Percentiles rank a stretch among this genome's conserved stretches.
Evolutionary conservation across 2,329 filamentous ascomycete species (phyloP).

Genomic region (Chrysoporthe puriensis): DNA sequence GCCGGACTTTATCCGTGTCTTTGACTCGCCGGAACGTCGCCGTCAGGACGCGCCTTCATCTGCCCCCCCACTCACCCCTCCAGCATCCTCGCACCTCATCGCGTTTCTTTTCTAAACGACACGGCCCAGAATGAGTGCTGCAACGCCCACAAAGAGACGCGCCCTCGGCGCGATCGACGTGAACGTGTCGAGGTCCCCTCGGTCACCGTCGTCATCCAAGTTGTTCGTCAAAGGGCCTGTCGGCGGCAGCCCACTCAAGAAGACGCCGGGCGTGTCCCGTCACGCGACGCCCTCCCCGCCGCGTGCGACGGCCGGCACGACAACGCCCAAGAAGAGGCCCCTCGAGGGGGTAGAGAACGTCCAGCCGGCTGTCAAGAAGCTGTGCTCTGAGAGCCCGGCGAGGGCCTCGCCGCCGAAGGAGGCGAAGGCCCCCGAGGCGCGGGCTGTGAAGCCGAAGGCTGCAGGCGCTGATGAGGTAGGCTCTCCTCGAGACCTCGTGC

Average conservation of each 20-base stretch:
- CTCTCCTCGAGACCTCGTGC: too few species aligned
- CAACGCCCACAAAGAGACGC: constrained; percentile 52
- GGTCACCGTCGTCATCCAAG: constrained; percentile 31
- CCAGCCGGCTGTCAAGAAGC: constrained; percentile 31
- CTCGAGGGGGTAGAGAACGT: constrained; percentile 8
- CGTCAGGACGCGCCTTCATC: constrained; percentile 10
- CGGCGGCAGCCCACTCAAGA: constrained; percentile 25
- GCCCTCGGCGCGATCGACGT: constrained; percentile 51
- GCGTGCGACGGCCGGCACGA: constrained; percentile 7
- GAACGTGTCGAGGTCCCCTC: constrained; percentile 39
- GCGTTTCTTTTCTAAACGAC: constrained; percentile 9
- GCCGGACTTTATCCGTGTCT: not conserved
- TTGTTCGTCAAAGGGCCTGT: constrained; percentile 8
- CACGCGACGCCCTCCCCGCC: constrained; percentile 25
- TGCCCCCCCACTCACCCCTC: not conserved
- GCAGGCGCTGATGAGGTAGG: constrained; percentile 21
- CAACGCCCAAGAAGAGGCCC: constrained; percentile 22
- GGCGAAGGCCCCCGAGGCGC: not conserved
- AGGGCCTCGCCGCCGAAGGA: constrained; percentile 5
- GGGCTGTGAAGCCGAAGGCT: constrained; percentile 1
- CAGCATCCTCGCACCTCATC: constrained; percentile 12
- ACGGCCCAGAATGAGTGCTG: constrained; percentile 29
- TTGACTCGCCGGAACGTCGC: not conserved
- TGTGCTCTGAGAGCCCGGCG: constrained; percentile 30
- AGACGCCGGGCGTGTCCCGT: constrained; percentile 12